phyloP scores from a whole-genome alignment of 345 rosid genomes.

The Lagerstroemia speciosa region DNA sequence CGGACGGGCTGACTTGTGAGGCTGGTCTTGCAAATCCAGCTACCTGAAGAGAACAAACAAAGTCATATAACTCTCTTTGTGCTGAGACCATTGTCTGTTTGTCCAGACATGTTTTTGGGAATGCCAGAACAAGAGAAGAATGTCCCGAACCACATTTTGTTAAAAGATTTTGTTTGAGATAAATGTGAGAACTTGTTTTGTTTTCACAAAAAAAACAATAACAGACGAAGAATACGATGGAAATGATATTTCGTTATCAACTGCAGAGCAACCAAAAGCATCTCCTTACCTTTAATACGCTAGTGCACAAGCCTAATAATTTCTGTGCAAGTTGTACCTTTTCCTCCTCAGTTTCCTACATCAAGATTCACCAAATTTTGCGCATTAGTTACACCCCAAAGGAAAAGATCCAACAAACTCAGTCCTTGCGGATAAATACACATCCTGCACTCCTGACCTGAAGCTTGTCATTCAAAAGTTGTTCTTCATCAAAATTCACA shows the following conservation, averaged over 20 bases:
- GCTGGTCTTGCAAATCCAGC: constrained; percentile 50
- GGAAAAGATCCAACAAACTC: background rate
- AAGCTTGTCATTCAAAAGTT: constrained; percentile 38
- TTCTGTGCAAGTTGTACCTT: constrained; percentile 58
- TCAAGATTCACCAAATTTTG: constrained; percentile 4
- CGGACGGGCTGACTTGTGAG: constrained; percentile 46
- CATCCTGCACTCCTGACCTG: constrained; percentile 27
- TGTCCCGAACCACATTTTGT: too few species aligned
- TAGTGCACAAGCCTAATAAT: constrained; percentile 57
- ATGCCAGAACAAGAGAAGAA: background rate
- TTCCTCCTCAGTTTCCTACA: constrained; percentile 63
- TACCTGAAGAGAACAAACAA: constrained; percentile 25
- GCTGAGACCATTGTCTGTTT: background rate
- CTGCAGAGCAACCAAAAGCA: background rate
- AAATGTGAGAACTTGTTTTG: too few species aligned
- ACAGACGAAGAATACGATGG: background rate
- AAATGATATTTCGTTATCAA: background rate
- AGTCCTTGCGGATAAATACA: background rate
- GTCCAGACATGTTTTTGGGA: background rate
- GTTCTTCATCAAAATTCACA: constrained; percentile 49
- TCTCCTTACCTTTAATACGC: constrained; percentile 51
- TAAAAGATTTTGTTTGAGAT: too few species aligned
- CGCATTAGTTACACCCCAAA: background rate
- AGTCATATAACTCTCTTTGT: background rate
- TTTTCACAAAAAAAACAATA: background rate